These are phyloP conservation scores for Mangifera indica DNA, from an alignment of 345 rosid species.

Conservation along the genomic window DNA sequence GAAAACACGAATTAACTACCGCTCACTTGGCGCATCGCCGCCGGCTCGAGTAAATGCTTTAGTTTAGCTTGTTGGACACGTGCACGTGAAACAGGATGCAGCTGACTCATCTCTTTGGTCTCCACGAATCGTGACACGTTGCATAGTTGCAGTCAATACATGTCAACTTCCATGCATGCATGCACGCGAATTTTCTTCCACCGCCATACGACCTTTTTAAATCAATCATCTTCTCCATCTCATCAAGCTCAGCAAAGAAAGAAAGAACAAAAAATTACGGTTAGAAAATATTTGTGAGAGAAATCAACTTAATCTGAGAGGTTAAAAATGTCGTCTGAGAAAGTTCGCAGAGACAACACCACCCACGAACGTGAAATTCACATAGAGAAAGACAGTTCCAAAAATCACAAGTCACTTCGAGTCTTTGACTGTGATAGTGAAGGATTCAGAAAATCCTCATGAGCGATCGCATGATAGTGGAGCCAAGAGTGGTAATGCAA, in stretches of 20 bases:
- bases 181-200: slow-evolving; percentile 12
- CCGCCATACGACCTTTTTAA: slow-evolving; percentile 8
- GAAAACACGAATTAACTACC: too few species aligned
- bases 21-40: too few species aligned
- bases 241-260: background rate
- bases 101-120: slow-evolving; percentile 19
- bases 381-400: slow-evolving; percentile 62
- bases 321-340: slow-evolving; percentile 61
- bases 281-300: background rate
- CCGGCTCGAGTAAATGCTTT: too few species aligned
- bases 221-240: background rate
- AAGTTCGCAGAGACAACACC: slow-evolving; percentile 46
- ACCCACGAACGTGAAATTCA: slow-evolving; percentile 40
- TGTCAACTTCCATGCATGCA: slow-evolving; percentile 34
- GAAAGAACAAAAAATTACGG: background rate
- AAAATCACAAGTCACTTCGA: slow-evolving; percentile 64
- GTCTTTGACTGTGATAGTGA: slow-evolving; percentile 31
- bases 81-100: background rate
- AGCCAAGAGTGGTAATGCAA: background rate
- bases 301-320: background rate
- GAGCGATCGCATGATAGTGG: background rate
- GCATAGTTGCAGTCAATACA: slow-evolving; percentile 27
- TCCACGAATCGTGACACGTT: slow-evolving; percentile 27
- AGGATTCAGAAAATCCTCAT: slow-evolving; percentile 16
- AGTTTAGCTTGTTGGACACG: background rate